Conservation (phyloP, 495 filamentous ascomycete species). For the Aspergillus asperescens region DNA sequence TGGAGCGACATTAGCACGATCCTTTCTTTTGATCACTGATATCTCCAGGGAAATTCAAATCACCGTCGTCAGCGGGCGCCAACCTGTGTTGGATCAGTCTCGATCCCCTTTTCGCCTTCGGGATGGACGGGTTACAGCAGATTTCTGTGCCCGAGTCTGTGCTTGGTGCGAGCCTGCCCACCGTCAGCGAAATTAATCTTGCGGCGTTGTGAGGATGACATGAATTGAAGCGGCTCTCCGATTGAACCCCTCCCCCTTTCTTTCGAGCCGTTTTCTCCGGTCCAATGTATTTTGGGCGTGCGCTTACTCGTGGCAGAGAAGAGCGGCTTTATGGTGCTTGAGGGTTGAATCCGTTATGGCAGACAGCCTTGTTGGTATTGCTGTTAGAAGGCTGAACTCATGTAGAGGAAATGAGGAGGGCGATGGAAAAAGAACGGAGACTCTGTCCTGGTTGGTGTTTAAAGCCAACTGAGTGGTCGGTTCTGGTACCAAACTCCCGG, state of each 20-base stretch:
- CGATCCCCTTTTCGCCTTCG: neutral
- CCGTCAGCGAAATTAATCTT: constrained; percentile 1
- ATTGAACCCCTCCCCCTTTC: neutral
- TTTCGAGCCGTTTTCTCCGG: constrained; percentile 1
- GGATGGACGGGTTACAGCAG: constrained; percentile 15
- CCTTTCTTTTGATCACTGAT: constrained; percentile 11
- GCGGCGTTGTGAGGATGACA: neutral
- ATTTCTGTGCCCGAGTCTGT: constrained; percentile 12
- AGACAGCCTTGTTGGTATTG: neutral
- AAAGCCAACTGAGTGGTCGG: neutral
- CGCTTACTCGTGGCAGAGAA: neutral
- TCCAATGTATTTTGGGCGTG: neutral
- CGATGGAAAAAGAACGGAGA: neutral
- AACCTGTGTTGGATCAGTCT: constrained; percentile 1
- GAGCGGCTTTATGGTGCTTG: neutral
- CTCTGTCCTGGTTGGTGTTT: neutral
- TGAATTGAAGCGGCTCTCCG: neutral
- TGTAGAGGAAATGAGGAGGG: neutral
- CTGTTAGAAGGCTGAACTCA: constrained; percentile 2
- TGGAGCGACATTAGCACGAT: constrained; percentile 17
- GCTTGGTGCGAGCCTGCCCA: constrained; percentile 13
- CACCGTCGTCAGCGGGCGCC: constrained; percentile 1
- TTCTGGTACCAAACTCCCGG: neutral
- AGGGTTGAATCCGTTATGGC: neutral
- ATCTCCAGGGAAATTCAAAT: constrained; percentile 9